phyloP scores from a whole-genome alignment of 768 basidiomycete genomes.

The Crucibulum laeve region DNA sequence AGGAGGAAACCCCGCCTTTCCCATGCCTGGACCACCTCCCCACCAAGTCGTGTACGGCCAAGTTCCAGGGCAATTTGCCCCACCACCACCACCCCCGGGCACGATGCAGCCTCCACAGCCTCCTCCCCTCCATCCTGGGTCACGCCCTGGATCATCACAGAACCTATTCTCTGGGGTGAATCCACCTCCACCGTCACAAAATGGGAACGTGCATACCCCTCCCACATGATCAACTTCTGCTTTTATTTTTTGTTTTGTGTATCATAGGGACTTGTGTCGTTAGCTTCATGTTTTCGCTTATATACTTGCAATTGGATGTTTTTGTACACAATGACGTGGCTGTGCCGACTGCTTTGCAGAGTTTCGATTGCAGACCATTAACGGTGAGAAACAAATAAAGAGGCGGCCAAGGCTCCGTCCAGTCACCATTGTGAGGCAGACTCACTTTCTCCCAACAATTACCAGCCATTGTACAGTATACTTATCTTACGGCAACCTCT shows the following conservation, averaged over 20 bases:
- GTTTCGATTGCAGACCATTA: no score
- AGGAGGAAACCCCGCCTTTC: conserved; percentile 48
- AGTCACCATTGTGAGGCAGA: no score
- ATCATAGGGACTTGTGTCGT: conserved; percentile 5
- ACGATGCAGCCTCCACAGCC: conserved; percentile 39
- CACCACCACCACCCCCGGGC: conserved; percentile 43
- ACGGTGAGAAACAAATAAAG: no score
- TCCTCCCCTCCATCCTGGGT: conserved; percentile 32
- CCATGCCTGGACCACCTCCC: conserved; percentile 42
- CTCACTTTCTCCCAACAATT: no score
- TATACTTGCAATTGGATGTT: no score
- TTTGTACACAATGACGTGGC: no score
- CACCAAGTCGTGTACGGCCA: conserved; percentile 47
- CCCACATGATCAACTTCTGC: conserved; percentile 21
- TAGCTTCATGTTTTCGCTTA: neutral
- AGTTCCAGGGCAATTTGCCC: conserved; percentile 35
- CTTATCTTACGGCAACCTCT: no score
- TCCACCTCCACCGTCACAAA: conserved; percentile 32
- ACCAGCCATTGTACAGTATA: no score
- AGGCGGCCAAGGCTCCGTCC: no score
- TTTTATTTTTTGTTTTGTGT: conserved; percentile 7
- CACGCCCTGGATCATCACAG: conserved; percentile 62
- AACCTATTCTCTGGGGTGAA: conserved; percentile 43
- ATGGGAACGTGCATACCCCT: conserved; percentile 35
- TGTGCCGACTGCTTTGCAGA: no score